Percentiles rank a stretch among this genome's conserved stretches.
These are phyloP conservation scores for Fusarium torulosum DNA, from an alignment of 2,329 filamentous ascomycete species.

Conservation along the genomic window DNA sequence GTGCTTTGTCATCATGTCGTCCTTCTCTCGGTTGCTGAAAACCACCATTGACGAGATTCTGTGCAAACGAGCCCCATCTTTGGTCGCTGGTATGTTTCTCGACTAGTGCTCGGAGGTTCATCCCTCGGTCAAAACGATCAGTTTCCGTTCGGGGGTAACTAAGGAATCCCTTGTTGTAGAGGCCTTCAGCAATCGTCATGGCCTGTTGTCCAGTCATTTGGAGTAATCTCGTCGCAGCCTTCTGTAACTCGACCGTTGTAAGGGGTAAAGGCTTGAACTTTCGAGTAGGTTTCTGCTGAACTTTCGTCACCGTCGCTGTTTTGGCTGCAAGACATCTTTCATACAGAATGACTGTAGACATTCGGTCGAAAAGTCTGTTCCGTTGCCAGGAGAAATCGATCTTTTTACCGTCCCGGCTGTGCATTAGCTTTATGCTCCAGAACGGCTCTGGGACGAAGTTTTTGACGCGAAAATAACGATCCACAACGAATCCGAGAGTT, in stretches of 20 bases:
- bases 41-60: slow-evolving; percentile 77
- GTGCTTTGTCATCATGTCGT: slow-evolving; percentile 93
- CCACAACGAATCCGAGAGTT: slow-evolving; percentile 95
- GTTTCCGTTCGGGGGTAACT: slow-evolving; percentile 98
- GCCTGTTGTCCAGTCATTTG: slow-evolving; percentile 92
- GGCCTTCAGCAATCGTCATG: slow-evolving; percentile 86
- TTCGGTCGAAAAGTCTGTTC: slow-evolving; percentile 87
- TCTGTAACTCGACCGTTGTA: slow-evolving; percentile 96
- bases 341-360: slow-evolving; percentile 82
- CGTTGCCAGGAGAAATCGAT: slow-evolving; percentile 89
- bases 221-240: slow-evolving; percentile 89
- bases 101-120: slow-evolving; percentile 83
- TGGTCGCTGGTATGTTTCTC: slow-evolving; percentile 84
- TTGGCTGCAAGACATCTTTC: slow-evolving; percentile 85
- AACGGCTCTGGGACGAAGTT: slow-evolving; percentile 95
- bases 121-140: slow-evolving; percentile 91
- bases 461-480: slow-evolving; percentile 92
- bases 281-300: slow-evolving; percentile 89
- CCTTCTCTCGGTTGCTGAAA: slow-evolving; percentile 88
- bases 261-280: slow-evolving; percentile 95
- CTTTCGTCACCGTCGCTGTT: slow-evolving; percentile 82
- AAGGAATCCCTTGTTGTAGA: slow-evolving; percentile 96
- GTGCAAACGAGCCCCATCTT: slow-evolving; percentile 85
- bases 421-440: slow-evolving; percentile 90
- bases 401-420: slow-evolving; percentile 80